A percentile compares a stretch with the other conserved stretches of the same genome.
phyloP scores from a whole-genome alignment of 78 protist genomes.

The Creolimax fragrantissima region DNA sequence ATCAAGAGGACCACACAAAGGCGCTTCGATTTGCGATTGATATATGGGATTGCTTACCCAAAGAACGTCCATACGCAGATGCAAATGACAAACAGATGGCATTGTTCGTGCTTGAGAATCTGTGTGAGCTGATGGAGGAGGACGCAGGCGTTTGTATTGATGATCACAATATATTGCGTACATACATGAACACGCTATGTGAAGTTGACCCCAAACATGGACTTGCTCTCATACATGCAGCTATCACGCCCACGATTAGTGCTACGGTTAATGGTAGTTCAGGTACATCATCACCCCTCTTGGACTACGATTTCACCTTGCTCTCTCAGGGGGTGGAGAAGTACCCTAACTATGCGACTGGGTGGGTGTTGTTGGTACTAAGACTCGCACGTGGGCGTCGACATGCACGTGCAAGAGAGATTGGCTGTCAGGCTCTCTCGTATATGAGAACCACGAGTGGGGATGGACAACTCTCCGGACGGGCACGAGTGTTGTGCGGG shows the following conservation, averaged over 20 bases:
- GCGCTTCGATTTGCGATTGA: background rate
- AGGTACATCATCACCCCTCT: too few relatives aligned
- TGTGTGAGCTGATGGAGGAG: background rate
- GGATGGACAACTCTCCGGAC: background rate
- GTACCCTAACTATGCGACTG: background rate
- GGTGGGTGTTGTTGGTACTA: background rate
- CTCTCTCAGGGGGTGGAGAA: background rate
- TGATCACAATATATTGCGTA: too few relatives aligned
- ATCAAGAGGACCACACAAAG: background rate
- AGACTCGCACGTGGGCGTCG: background rate
- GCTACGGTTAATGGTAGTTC: too few relatives aligned
- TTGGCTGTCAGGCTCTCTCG: background rate
- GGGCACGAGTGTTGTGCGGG: background rate
- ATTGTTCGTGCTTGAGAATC: background rate
- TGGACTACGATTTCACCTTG: background rate
- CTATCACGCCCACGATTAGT: too few relatives aligned
- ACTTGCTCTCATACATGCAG: background rate
- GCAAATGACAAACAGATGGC: background rate
- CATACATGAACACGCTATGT: background rate
- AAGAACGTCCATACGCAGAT: background rate
- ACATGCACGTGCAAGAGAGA: background rate
- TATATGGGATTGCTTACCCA: background rate
- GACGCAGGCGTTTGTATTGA: background rate
- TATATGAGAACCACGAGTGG: background rate
- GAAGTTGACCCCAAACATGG: background rate